Conservation (phyloP, 2,329 filamentous ascomycete species). For the Coccinonectria pachysandricola region DNA sequence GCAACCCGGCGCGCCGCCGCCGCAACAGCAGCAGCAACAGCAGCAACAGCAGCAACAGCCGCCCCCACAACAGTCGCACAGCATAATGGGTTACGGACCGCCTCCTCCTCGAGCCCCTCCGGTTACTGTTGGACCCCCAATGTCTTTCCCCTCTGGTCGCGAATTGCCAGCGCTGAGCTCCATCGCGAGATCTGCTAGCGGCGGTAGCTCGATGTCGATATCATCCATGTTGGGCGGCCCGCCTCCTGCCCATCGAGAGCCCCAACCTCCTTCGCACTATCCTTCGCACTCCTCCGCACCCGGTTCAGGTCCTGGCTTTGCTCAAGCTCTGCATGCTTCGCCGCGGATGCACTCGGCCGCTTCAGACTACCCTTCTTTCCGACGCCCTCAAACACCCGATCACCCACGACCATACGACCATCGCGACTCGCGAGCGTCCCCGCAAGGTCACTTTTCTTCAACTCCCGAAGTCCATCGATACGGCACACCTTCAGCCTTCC, state of each 20-base stretch:
- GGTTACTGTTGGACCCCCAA: conserved; percentile 32
- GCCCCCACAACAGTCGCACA: conserved; percentile 21
- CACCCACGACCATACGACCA: conserved; percentile 46
- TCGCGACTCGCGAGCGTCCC: conserved; percentile 40
- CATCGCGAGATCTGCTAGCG: conserved; percentile 35
- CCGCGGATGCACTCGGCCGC: conserved; percentile 44
- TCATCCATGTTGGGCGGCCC: conserved; percentile 49
- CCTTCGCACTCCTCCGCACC: conserved; percentile 31
- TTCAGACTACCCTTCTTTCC: conserved; percentile 51
- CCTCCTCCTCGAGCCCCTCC: conserved; percentile 36
- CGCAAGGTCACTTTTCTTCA: conserved; percentile 39
- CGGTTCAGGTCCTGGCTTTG: conserved; percentile 35
- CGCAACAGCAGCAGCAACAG: conserved; percentile 18
- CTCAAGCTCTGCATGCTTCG: conserved; percentile 41
- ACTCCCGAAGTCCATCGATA: conserved; percentile 51
- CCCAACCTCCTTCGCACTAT: conserved; percentile 31
- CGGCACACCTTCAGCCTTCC: conserved; percentile 47
- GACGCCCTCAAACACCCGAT: conserved; percentile 65
- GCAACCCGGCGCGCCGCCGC: conserved; percentile 23
- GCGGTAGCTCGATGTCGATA: conserved; percentile 50
- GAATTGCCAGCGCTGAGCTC: conserved; percentile 42
- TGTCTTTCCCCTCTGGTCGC: conserved; percentile 38
- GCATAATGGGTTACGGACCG: conserved; percentile 30
- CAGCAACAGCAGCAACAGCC: conserved; percentile 15
- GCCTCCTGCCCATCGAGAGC: conserved; percentile 32